Conservation (phyloP, 2,329 filamentous ascomycete genomes). For the Furcasterigmium sp. region DNA sequence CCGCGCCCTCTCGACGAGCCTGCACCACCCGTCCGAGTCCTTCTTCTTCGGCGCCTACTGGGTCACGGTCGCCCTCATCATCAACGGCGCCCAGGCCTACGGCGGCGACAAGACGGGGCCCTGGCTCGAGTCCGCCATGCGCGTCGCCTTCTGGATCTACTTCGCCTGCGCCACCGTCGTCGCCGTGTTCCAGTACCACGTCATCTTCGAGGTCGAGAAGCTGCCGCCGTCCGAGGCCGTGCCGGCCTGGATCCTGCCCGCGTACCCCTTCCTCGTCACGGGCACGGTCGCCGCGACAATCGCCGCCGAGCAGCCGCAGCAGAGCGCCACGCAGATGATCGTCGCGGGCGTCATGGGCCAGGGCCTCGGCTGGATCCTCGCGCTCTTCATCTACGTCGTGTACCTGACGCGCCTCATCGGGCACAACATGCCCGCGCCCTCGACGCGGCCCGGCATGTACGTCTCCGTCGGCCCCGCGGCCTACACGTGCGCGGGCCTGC, state of each 20-base stretch:
- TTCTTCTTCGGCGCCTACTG: conserved; percentile 57
- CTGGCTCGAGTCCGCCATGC: conserved; percentile 42
- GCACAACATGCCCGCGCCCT: conserved; percentile 38
- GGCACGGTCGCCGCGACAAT: conserved; percentile 46
- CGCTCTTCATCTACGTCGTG: conserved; percentile 46
- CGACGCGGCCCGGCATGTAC: conserved; percentile 47
- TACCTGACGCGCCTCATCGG: conserved; percentile 47
- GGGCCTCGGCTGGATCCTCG: conserved; percentile 46
- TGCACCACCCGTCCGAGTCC: conserved; percentile 60
- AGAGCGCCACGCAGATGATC: conserved; percentile 42
- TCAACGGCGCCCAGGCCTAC: conserved; percentile 60
- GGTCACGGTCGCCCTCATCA: conserved; percentile 57
- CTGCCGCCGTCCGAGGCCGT: conserved; percentile 44
- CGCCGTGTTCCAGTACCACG: conserved; percentile 20
- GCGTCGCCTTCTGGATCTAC: conserved; percentile 45
- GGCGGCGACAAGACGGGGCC: conserved; percentile 39
- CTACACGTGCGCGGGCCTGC: conserved; percentile 35
- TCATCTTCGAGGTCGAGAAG: conserved; percentile 24
- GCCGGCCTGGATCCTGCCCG: conserved; percentile 49
- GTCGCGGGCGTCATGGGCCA: conserved; percentile 45
- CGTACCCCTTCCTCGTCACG: conserved; percentile 48
- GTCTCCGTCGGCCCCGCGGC: conserved; percentile 48
- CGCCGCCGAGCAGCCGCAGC: conserved; percentile 35
- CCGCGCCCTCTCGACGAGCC: conserved; percentile 51
- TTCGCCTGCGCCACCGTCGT: conserved; percentile 25